Evolutionary conservation across 2,329 filamentous ascomycete species (phyloP), one percentile per base, ranked within the genome.

Genomic region (Blastomyces parvus): DNA sequence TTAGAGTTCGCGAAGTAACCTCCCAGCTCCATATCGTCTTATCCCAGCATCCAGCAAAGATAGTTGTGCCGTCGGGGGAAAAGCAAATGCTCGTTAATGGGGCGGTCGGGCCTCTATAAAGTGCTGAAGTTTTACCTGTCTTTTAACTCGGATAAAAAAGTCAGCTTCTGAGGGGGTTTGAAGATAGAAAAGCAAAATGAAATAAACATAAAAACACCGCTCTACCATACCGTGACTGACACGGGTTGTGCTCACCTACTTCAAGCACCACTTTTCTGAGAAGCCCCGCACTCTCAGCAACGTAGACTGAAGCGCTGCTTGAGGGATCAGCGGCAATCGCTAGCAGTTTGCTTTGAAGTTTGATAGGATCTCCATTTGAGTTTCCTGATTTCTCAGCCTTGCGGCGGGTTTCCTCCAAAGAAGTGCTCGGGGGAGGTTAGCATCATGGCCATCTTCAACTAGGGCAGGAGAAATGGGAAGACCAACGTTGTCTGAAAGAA

Each of bases 401-500:
- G 67, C 91, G 79, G 64, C 79, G 76, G 65, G 79, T 79, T 68
- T 83, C 79, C 67, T 73, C 74, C 55, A 78, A 68, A 33, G 83
- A 78, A 56, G 83, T 78, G 64, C 78, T 83, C 71, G 62, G 67
- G 66, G 52, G 65, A 25, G 64, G 33, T 55, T 22, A 48, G 25
- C 22, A 27, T 61, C 52, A 33, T 44, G 25, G 14, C 52, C 8
- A 36, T 3, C 30, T 55, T 22, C 8, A 50, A 9, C 22, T 22
- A 22, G 7, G 19, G 42, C 22, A 60, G 1, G 40, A 14, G 48
- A 55, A 65, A 57, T 25, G 56, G 42, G 48, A 19, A 48, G 46
- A 74, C 86, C 77, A 78, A 94, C 90, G 92, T 89, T 38, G 91
- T 95, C 76, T 97, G 90, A 73, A 97, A 97, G 80, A 95, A 97